Percentiles rank a stretch among this genome's conserved stretches.
These are phyloP conservation scores for Bacidia rubella DNA, from an alignment of 495 filamentous ascomycete species.

Conservation along the genomic window DNA sequence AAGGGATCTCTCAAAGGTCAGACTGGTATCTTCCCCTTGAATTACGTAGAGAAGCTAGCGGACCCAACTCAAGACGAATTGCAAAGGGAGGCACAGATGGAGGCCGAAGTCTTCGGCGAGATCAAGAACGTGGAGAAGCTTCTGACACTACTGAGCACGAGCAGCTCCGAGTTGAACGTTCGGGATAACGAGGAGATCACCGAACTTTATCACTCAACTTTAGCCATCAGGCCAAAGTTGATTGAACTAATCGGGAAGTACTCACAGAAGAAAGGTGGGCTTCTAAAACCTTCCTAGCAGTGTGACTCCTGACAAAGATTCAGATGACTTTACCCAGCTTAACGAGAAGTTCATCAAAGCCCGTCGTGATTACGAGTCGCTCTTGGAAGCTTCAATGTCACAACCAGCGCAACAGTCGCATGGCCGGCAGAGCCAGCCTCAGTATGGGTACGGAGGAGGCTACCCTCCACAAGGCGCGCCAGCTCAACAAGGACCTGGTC, in stretches of 20 bases:
- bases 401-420: constrained; percentile 67
- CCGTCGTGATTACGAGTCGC: constrained; percentile 82
- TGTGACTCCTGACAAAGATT: not conserved
- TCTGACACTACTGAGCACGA: constrained; percentile 85
- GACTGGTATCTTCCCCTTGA: constrained; percentile 94
- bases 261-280: constrained; percentile 89
- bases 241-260: constrained; percentile 99
- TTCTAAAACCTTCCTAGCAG: not conserved
- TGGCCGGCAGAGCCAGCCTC: constrained; percentile 45
- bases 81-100: constrained; percentile 93
- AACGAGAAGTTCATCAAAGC: constrained; percentile 99
- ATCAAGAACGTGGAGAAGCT: constrained; percentile 98
- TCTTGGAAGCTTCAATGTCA: constrained; percentile 94
- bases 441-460: constrained; percentile 47
- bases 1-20: constrained; percentile 87
- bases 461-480: constrained; percentile 38
- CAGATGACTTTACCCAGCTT: constrained; percentile 93
- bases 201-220: constrained; percentile 79
- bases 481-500: constrained; percentile 48
- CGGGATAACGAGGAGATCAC: constrained; percentile 91
- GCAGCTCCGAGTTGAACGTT: constrained; percentile 71
- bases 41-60: constrained; percentile 94
- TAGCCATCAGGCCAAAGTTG: constrained; percentile 89
- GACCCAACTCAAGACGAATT: constrained; percentile 92
- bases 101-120: constrained; percentile 92